A percentile compares a stretch with the other conserved stretches of the same genome.
phyloP scores from a whole-genome alignment of 352 stramenopile species.

The Phytophthora meadii region DNA sequence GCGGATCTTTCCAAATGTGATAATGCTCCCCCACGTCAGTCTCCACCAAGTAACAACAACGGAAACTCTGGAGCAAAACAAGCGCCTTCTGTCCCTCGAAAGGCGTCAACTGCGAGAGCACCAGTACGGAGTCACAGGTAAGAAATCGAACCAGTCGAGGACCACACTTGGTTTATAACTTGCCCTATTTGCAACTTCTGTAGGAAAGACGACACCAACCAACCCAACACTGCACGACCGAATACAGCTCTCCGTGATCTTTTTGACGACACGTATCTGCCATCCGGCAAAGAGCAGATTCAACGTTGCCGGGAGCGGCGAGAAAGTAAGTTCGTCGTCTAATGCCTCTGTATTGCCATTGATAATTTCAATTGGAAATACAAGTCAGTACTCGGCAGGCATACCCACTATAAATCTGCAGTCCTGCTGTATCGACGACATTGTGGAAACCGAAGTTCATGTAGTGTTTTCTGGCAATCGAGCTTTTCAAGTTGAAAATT shows the following conservation, averaged over 20 bases:
- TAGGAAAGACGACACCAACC: slow-evolving; percentile 7
- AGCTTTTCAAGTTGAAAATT: no score
- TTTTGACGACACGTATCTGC: slow-evolving; percentile 69
- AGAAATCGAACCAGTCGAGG: no score
- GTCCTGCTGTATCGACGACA: no score
- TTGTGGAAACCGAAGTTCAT: no score
- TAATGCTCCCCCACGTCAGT: slow-evolving; percentile 20
- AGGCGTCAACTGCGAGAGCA: slow-evolving; percentile 22
- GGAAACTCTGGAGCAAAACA: slow-evolving; percentile 11
- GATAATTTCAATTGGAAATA: no score
- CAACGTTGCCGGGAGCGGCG: slow-evolving; percentile 38
- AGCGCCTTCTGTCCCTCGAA: slow-evolving; percentile 15
- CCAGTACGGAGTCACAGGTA: slow-evolving; percentile 11
- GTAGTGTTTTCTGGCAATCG: no score
- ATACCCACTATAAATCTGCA: no score
- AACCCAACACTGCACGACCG: slow-evolving; percentile 21
- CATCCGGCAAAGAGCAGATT: slow-evolving; percentile 64
- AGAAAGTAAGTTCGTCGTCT: background rate
- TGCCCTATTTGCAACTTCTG: background rate
- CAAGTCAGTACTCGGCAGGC: no score
- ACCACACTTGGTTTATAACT: background rate
- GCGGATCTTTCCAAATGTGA: slow-evolving; percentile 58
- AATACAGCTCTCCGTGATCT: slow-evolving; percentile 48
- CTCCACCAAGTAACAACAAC: slow-evolving; percentile 22
- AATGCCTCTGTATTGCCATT: no score